Base-by-base conservation (phyloP, 352 stramenopile genomes). In the Pythium myriotylum region DNA sequence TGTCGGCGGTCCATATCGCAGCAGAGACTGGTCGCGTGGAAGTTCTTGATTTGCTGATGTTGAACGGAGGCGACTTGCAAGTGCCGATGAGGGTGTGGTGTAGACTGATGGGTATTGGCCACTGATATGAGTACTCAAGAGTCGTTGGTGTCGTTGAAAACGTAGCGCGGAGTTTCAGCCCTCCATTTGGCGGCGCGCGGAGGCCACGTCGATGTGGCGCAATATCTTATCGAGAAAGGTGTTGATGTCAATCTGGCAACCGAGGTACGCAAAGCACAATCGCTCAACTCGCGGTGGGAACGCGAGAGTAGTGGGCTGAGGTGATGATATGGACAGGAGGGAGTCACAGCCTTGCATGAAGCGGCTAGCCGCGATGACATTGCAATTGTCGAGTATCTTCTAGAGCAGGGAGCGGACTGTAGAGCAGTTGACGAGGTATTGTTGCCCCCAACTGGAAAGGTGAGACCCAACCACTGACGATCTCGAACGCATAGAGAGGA, bases 181-280 rank as follows among this genome's bases (percentile, higher is more conserved):
- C n/a, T 39, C 14, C 52, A 59, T 10, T 6, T 47, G 1, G 54
- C 54, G n/a, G 54, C 40, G 27, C 54, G 41, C 8, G 29, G 33
- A 4, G 54, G 54, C 14, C 26, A 53, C 29, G 2, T 64, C 2
- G 9, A 47, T 17, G 23, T 64, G 13, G 46, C 54, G 13, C 4
- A 50, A 23, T 55, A 40, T 16, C 37, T 63, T 26, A 10, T 63
- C 3, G 55, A 55, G 22, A 54, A 42, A 2, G 53, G 53, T 40
- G 24, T 16, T 20, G 53, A 59, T 5, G 19, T 59, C 3, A 52
- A 59, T 20, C 29, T 42, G 3, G 40, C 53, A 20, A 45, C 40
- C 26, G 33, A 50, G 53, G 53, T 49, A 41, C 10, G 6, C 20
- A 4, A 12, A 17, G 17, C 14, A 32, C 19, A n/a, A 10, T 45